Evolutionary conservation across 768 basidiomycete species (phyloP).

Genomic region (Lepiota venenata): DNA sequence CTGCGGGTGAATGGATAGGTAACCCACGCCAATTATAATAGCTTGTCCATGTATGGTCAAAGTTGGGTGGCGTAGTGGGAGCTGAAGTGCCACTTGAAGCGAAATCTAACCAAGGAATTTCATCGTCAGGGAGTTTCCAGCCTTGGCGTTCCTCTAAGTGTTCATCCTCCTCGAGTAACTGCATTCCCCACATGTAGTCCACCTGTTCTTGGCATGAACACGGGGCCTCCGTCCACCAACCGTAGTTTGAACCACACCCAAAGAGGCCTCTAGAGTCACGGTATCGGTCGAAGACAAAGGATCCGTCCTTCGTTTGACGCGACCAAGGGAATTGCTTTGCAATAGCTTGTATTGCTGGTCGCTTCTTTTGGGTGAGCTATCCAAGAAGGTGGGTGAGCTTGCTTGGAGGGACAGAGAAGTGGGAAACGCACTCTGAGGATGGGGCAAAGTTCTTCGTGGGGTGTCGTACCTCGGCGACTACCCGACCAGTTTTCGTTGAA

Average conservation of each 20-base stretch:
- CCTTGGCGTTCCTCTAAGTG: constrained; percentile 26
- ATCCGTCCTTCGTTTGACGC: constrained; percentile 12
- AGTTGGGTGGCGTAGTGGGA: constrained; percentile 21
- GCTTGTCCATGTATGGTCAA: constrained; percentile 35
- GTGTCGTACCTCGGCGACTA: background rate
- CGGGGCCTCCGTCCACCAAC: constrained; percentile 34
- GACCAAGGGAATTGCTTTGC: constrained; percentile 24
- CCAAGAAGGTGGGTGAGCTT: background rate
- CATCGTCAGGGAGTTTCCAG: constrained; percentile 32
- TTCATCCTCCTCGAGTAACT: constrained; percentile 27
- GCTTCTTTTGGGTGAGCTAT: constrained; percentile 4
- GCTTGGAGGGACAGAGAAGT: background rate
- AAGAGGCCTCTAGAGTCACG: constrained; percentile 22
- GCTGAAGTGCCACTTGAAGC: constrained; percentile 18
- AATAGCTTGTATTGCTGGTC: constrained; percentile 16
- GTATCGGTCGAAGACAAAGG: constrained; percentile 12
- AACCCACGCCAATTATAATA: constrained; percentile 45
- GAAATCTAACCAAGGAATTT: constrained; percentile 29
- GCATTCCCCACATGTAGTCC: constrained; percentile 26
- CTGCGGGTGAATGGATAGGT: constrained; percentile 38
- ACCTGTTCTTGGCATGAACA: constrained; percentile 13
- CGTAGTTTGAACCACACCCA: constrained; percentile 31
- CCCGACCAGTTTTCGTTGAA: constrained; percentile 7
- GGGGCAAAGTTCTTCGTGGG: constrained; percentile 5
- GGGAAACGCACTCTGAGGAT: background rate